Evolutionary conservation across 306 rosid genomes (phyloP), one percentile per base, ranked within the genome.

Genomic region (Datisca glomerata): DNA sequence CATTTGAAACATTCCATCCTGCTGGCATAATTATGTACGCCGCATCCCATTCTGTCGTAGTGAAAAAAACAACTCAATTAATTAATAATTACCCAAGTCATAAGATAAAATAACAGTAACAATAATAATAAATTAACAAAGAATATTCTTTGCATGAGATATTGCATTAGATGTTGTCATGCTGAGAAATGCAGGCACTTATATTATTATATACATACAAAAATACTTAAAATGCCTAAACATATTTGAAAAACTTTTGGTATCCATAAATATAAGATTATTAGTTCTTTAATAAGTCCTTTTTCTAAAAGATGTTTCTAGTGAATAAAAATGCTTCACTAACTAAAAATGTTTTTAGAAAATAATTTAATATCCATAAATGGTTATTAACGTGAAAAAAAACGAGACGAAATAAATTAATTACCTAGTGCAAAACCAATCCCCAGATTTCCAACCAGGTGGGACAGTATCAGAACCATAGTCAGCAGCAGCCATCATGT

Each of bases 391-490:
- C n/a, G 31, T 14, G 0, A 31, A 31, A 31, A 31, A 31, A 31
- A 12, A 12, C 36, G 1, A 31, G n/a, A 31, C 36, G 1, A 31
- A 14, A 31, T 45, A n/a, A n/a, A 53, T 38, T 45, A 16, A 50
- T 37, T 39, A 73, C 98, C 94, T 80, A 22, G 64, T 55, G 69
- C 98, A 91, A 56, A 75, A 22, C 98, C 98, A 91, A 64, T 91
- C 98, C 13, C 98, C 98, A 23, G 67, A 11, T 79, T 91, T 91
- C 98, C 98, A 91, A 49, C 98, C 98, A 4, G 98, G 94, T 2
- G 92, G 94, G 24, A 62, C 57, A 56, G 63, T 35, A 36, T 66
- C 84, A 43, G 83, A 66, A 31, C 65, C 83, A 66, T 70, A 70
- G 27, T 60, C 67, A 49, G 46, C 81, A 10, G 86, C 59, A 37